Evolutionary conservation across 208 protist genomes (phyloP), one percentile per base, ranked within the genome.

Genomic region (Wallacemonas sp.): DNA sequence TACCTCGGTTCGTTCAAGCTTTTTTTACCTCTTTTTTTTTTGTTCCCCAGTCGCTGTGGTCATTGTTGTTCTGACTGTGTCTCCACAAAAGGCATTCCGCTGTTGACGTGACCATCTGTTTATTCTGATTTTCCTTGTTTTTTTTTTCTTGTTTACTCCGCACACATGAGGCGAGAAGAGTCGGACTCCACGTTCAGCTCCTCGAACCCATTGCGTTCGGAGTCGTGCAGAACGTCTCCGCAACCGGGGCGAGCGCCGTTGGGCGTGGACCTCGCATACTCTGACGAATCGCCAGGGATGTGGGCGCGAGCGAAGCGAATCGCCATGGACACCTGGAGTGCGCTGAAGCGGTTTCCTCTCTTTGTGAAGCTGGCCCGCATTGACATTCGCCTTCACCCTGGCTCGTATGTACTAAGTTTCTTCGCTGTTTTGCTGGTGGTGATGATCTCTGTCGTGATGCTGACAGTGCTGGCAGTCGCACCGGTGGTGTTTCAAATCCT

Each of bases 351-450:
- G 66, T 67, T 51, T 21, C 66, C 62, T 1, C 66, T 87, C 21
- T 84, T 87, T 44, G 31, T 91, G 2, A 44, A 53, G 31, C 42
- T 89, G 33, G 45, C 79, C 17, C 69, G 71, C 38, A 61, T 64
- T 2, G 77, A 88, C 47, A 55, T 77, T 0, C 75, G 76, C 47
- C 3, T 19, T 8, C 78, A 83, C 17, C 89, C 88, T 27, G 77
- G 68, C 33, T 72, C 75, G 33, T 93, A 80, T 65, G 72, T 45
- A 21, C 74, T 95, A n/a, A 82, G 82, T 28, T 87, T 88, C 36
- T 86, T 71, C 55, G 75, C 84, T 4, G 79, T 88, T 5, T 59
- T 80, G 31, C n/a, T 95, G 24, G 86, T 93, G 0, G 89, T 95
- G 62, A 33, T 90, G 41, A 21, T 90, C 1, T 88, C 75, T 44